Conservation (phyloP, 2,329 filamentous ascomycete species). For the Exophiala lecanii-corni region DNA sequence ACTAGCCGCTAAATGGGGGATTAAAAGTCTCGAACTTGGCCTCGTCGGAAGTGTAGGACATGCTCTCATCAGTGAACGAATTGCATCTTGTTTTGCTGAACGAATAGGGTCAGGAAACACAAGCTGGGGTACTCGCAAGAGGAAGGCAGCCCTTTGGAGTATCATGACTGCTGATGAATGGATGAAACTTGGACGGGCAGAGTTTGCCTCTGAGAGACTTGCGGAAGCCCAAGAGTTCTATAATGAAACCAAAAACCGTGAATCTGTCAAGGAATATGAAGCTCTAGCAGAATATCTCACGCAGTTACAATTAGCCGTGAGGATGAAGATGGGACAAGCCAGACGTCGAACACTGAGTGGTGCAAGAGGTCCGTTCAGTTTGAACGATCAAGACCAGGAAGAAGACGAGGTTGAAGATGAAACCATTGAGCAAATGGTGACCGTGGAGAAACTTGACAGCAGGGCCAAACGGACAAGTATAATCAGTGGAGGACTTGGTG, state of each 20-base stretch:
- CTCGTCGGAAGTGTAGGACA: conserved; percentile 65
- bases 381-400: conserved; percentile 34
- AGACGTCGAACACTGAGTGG: conserved; percentile 26
- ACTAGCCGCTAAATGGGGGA: conserved; percentile 81
- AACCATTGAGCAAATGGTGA: conserved; percentile 23
- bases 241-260: conserved; percentile 37
- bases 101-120: conserved; percentile 64
- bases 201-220: conserved; percentile 73
- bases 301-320: conserved; percentile 40
- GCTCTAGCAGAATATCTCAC: conserved; percentile 48
- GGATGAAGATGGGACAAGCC: conserved; percentile 40
- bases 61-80: conserved; percentile 77
- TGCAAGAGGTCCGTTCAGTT: conserved; percentile 15
- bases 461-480: conserved; percentile 13
- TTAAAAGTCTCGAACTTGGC: conserved; percentile 71
- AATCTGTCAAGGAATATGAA: conserved; percentile 44
- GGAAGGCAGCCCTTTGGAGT: conserved; percentile 89
- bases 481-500: conserved; percentile 18
- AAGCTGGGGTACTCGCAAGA: conserved; percentile 64
- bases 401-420: conserved; percentile 35
- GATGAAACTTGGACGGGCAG: conserved; percentile 69
- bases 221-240: conserved; percentile 61
- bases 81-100: conserved; percentile 77
- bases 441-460: conserved; percentile 20
- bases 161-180: conserved; percentile 78